These are phyloP conservation scores for Persicaria tinctoria DNA, from an alignment of 148 eudicot species.

Conservation along the genomic window DNA sequence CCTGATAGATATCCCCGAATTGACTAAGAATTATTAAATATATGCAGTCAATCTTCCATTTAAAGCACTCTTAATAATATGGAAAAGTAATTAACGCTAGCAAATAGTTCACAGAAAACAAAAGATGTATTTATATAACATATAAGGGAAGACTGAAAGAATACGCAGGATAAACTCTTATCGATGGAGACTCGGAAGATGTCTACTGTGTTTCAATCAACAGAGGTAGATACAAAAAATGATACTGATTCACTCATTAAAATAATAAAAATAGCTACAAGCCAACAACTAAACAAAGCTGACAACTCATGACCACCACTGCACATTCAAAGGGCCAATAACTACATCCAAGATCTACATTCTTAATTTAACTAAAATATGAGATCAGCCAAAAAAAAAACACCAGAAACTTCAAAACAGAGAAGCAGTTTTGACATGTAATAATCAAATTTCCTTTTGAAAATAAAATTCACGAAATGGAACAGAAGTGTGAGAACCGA, in stretches of 20 bases:
- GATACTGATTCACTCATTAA: background rate
- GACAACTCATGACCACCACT: constrained; percentile 1
- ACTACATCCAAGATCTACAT: background rate
- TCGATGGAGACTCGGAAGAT: background rate
- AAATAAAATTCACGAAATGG: background rate
- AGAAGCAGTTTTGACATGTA: constrained; percentile 1
- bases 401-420: background rate
- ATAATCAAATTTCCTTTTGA: background rate
- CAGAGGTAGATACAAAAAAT: background rate
- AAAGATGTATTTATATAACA: background rate
- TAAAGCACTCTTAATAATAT: constrained; percentile 21
- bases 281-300: background rate
- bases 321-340: background rate
- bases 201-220: background rate
- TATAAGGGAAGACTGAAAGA: background rate
- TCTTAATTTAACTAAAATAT: background rate
- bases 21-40: constrained; percentile 74
- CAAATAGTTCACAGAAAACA: background rate
- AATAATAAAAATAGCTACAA: background rate
- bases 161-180: background rate
- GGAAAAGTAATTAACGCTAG: background rate
- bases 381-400: background rate
- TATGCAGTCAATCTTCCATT: constrained; percentile 45
- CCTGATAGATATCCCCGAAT: constrained; percentile 99
- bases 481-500: background rate